Evolutionary conservation across 1,139 yeast genomes (phyloP), one percentile per base, ranked within the genome.

Genomic region (Saccharomyces hybrid): DNA sequence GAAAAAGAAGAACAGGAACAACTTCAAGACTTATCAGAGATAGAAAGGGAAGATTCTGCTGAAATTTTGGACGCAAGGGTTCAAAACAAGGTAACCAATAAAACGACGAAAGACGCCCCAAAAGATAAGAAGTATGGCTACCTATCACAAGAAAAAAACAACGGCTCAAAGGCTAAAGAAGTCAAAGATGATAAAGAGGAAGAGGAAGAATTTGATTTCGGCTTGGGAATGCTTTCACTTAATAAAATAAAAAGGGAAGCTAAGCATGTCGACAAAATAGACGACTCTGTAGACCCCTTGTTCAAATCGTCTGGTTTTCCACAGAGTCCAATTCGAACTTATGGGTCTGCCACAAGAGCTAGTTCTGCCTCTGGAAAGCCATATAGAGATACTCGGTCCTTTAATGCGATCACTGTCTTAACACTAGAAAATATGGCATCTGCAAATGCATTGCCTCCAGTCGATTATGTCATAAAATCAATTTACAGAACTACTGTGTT

Each of bases 401-500:
- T 66, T n/a, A 52, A 52, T 47, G 54, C 54, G 13, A 57, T 16
- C 55, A 63, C 51, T 52, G 64, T 53, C 50, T 70, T 62, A 32
- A 80, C 84, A 1, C 67, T 82, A 54, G 86, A 81, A 58, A 77
- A 75, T 54, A 66, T 82, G 55, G 80, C 82, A 0, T 75, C 83
- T 0, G 80, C 83, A 2, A 71, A 74, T 51, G 73, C 83, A 0
- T 76, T 79, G 4, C 71, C 79, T 7, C 84, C 89, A 1, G 73
- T 78, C 11, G 83, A 81, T 57, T 70, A 73, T 47, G 74, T 81
- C 6, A 75, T 86, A 48, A 85, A 83, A 57, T 66, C 81, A 51
- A 78, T 85, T 46, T 80, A 79, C 61, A 88, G 85, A 60, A 73
- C 79, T 1, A 82, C 84, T 0, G 79, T 83, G 0, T 68, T 84